Evolutionary conservation across 2,329 filamentous ascomycete genomes (phyloP), one percentile per base, ranked within the genome.

Genomic region (Zasmidium angulare): DNA sequence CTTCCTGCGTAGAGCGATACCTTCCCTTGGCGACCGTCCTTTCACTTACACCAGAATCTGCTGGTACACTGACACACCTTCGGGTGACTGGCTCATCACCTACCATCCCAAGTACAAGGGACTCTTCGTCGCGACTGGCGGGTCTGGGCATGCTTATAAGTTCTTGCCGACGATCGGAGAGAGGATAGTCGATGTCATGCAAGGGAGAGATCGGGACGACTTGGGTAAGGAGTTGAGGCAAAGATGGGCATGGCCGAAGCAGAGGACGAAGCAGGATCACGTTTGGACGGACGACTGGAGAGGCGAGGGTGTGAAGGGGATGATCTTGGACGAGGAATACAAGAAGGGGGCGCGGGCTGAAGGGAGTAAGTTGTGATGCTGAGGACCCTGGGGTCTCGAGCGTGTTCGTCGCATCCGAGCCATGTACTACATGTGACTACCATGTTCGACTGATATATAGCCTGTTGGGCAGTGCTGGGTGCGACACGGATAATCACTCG

Each of bases 121-220:
- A 0, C 67, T 88, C 0, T 82, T 86, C 66, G 77, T 87, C 0
- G 84, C 84, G 1, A 87, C 85, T 0, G 85, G 84, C 0, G 86
- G 86, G 0, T 82, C 79, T 36, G 85, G 86, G 0, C 85, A 87
- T 69, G 85, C 77, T 0, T 87, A 86, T 70, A 87, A 87, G 65
- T 87, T 84, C 60, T 67, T 86, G 51, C 85, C 85, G 0, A 81
- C 82, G 2, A 78, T 87, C 63, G 84, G 85, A 1, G 79, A 80
- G 36, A 78, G 76, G 61, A 80, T 86, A 12, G 76, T 82, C 0
- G 79, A 85, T 61, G 77, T 79, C n/a, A 69, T 86, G 7, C 74
- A 79, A 60, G 75, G 78, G 1, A 70, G 77, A 47, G 68, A 63
- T 46, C 64, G 69, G 54, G 65, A 71, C 70, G 68, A 75, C 60